phyloP scores from a whole-genome alignment of 2,329 filamentous ascomycete species.

The Trichothecium sympodiale region DNA sequence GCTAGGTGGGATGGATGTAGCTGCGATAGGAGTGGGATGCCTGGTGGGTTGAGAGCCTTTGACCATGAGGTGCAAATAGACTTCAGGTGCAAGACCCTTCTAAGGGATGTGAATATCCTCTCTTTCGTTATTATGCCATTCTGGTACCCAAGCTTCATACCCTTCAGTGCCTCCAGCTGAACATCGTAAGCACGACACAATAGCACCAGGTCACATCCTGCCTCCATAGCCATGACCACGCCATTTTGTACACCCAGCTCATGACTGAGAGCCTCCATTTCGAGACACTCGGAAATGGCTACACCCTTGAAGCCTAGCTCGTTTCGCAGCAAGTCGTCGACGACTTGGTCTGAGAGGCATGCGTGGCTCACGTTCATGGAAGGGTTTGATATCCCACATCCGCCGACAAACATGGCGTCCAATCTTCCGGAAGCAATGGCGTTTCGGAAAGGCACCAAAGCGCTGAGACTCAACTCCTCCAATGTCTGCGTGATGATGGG shows the following conservation, averaged over 20 bases:
- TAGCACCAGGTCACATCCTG: constrained; percentile 84
- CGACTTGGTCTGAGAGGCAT: constrained; percentile 84
- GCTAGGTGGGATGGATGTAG: constrained; percentile 74
- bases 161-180: constrained; percentile 84
- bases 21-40: constrained; percentile 63
- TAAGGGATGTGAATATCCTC: constrained; percentile 69
- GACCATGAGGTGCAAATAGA: constrained; percentile 80
- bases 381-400: constrained; percentile 82
- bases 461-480: constrained; percentile 85
- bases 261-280: constrained; percentile 92
- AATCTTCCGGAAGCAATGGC: constrained; percentile 72
- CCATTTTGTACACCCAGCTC: constrained; percentile 96
- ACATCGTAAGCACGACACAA: constrained; percentile 80
- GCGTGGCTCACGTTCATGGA: constrained; percentile 94
- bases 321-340: constrained; percentile 78
- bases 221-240: constrained; percentile 94
- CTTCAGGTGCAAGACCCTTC: constrained; percentile 71
- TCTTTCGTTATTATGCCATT: constrained; percentile 79
- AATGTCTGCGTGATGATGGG: constrained; percentile 92
- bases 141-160: constrained; percentile 78
- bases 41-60: constrained; percentile 78
- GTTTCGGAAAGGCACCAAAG: constrained; percentile 82
- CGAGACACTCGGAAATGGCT: constrained; percentile 87
- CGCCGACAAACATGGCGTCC: constrained; percentile 92
- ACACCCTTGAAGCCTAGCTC: constrained; percentile 87